Evolutionary conservation across 768 basidiomycete species (phyloP), one percentile per base, ranked within the genome.

Genomic region (Tulasnella sp.): DNA sequence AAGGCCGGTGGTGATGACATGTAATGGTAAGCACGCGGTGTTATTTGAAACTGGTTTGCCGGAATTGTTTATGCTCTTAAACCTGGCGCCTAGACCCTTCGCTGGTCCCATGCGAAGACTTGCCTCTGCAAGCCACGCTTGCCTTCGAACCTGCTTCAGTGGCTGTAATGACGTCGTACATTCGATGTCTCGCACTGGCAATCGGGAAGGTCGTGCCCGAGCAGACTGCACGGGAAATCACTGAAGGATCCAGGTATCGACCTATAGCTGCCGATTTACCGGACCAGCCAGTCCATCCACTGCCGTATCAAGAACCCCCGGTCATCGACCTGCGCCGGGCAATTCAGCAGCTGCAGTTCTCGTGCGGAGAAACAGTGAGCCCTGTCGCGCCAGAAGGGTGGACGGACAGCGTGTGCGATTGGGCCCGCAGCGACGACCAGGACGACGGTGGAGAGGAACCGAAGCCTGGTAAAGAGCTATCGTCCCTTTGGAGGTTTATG

Each of bases 1-100:
- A 83, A 88, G 98, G 79, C 97, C 98, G 8, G 93, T 99, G 60
- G 90, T 99, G 76, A 90, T 96, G 87, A 99, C 97, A 78, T 99
- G 98, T 86, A 98, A 97, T 83, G 96, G 97, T 96, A 84, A 85
- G 91, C 82, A 6, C 14, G 2, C 34, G 44, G 44, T 44, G 11
- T 83, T 48, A 50, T 18, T 69, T 72, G n/a, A 40, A 74, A 28
- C 24, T n/a, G 24, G 72, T 74, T 41, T 28, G 22, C 40, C 28
- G 46, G 28, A 31, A 16, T 48, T 72, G 31, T 44, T 80, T 41
- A 42, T 41, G 40, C 41, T 37, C 28, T 37, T 31, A 2, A 24
- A 76, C 18, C 54, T 11, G 9, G 42, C n/a, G 24, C 40, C 42
- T 84, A 96, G 96, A 97, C 88, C 85, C 89, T 24, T 89, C 90